phyloP scores from a whole-genome alignment of 148 eudicot species.

The Silene conica region DNA sequence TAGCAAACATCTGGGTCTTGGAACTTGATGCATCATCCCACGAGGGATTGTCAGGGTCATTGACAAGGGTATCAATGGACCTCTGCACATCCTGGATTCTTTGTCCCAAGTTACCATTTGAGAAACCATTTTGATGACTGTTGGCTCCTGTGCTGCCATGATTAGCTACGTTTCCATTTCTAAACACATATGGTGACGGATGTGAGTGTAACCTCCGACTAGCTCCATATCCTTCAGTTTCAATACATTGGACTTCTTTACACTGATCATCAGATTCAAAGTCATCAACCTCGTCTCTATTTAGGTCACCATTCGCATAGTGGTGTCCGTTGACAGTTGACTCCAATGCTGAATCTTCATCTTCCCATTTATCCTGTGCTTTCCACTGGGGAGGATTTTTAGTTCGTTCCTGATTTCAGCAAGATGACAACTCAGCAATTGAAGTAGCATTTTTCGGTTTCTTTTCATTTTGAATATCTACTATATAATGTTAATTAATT shows the following conservation, averaged over 20 bases:
- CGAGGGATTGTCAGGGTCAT: conserved; percentile 35
- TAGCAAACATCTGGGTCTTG: too few relatives aligned
- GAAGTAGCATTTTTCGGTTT: background rate
- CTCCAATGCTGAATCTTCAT: conserved; percentile 43
- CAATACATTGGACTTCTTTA: conserved; percentile 77
- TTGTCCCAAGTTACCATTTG: conserved; percentile 43
- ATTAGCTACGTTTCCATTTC: conserved; percentile 24
- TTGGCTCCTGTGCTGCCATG: conserved; percentile 26
- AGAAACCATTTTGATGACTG: conserved; percentile 36
- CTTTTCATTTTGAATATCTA: background rate
- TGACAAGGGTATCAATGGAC: conserved; percentile 48
- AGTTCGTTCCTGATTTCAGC: conserved; percentile 31
- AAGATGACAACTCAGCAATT: conserved; percentile 12
- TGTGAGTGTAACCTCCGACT: conserved; percentile 25
- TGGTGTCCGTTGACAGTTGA: conserved; percentile 33
- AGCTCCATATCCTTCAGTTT: conserved; percentile 48
- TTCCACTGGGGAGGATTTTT: conserved; percentile 36
- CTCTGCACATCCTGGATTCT: conserved; percentile 52
- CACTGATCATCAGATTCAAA: conserved; percentile 45
- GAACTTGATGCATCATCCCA: conserved; percentile 38
- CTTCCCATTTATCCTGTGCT: conserved; percentile 44
- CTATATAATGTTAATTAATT: too few relatives aligned
- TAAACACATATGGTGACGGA: conserved; percentile 22
- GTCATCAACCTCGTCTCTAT: conserved; percentile 27
- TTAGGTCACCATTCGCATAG: conserved; percentile 18